These are phyloP conservation scores for Sugiyamaella marilandica DNA, from an alignment of 805 yeast genomes.

Conservation along the genomic window DNA sequence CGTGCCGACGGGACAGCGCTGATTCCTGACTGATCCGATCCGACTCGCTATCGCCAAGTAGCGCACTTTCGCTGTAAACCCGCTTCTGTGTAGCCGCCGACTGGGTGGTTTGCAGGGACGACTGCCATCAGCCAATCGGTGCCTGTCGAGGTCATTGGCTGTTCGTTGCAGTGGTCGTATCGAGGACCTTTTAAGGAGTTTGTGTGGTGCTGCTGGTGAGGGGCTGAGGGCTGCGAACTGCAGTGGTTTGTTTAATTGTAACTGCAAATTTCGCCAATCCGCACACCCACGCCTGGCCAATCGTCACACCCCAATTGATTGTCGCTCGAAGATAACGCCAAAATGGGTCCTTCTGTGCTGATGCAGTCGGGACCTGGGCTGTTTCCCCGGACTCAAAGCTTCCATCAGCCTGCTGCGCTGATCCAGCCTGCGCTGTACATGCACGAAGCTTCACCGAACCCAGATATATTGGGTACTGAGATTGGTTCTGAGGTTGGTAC, in stretches of 20 bases:
- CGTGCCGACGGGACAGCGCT: background rate
- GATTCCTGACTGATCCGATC: background rate
- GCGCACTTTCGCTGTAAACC: background rate
- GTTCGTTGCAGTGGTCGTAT: background rate
- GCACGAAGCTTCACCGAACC: conserved; percentile 1
- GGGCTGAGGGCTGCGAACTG: too few relatives aligned
- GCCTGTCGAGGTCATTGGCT: too few relatives aligned
- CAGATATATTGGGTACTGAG: background rate
- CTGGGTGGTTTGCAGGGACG: too few relatives aligned
- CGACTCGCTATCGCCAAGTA: background rate
- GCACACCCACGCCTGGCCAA: too few relatives aligned
- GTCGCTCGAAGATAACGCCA: background rate
- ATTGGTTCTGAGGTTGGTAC: too few relatives aligned
- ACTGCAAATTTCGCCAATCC: too few relatives aligned
- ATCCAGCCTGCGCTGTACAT: background rate
- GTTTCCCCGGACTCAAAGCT: background rate
- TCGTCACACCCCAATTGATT: background rate
- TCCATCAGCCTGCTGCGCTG: background rate
- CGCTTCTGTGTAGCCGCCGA: too few relatives aligned
- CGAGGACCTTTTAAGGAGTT: background rate
- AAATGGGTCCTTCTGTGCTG: conserved; percentile 1
- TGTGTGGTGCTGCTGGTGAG: background rate
- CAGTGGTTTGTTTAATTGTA: too few relatives aligned
- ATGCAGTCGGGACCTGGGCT: conserved; percentile 1
- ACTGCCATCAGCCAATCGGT: too few relatives aligned